Percentiles rank a stretch among this genome's conserved stretches.
phyloP scores from a whole-genome alignment of 805 yeast species.

The Ogataea allantospora region DNA sequence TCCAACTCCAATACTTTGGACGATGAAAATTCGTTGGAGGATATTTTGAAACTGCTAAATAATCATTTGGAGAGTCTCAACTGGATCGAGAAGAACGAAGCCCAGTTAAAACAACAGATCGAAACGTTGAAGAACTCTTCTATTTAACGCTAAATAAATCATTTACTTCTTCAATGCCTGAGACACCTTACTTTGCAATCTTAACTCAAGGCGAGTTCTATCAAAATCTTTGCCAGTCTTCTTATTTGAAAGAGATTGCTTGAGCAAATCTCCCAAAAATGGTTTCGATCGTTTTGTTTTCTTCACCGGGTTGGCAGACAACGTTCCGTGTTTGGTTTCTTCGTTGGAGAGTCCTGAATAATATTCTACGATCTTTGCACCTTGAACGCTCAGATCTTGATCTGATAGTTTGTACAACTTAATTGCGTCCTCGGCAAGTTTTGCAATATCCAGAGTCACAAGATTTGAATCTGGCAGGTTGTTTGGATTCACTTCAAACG shows the following conservation, averaged over 20 bases:
- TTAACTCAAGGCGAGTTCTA: conserved; percentile 47
- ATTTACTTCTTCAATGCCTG: conserved; percentile 27
- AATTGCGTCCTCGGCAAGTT: conserved; percentile 23
- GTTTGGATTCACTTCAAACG: conserved; percentile 8
- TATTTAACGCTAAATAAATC: background rate
- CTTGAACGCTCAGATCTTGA: conserved; percentile 11
- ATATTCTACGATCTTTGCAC: conserved; percentile 18
- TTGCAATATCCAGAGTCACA: conserved; percentile 13
- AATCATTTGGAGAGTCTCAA: conserved; percentile 87
- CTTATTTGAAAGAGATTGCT: conserved; percentile 1
- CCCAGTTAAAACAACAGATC: conserved; percentile 64
- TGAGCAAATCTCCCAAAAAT: conserved; percentile 13
- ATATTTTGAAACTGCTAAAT: conserved; percentile 77
- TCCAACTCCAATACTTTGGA: conserved; percentile 25
- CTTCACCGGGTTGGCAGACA: conserved; percentile 19
- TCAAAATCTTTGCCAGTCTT: conserved; percentile 36
- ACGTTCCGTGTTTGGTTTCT: conserved; percentile 16
- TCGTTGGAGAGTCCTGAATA: conserved; percentile 25
- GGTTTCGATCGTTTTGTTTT: conserved; percentile 9
- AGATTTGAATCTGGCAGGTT: conserved; percentile 1
- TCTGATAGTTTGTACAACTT: conserved; percentile 16
- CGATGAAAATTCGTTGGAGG: conserved; percentile 47
- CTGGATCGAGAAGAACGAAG: conserved; percentile 78
- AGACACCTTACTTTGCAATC: conserved; percentile 45
- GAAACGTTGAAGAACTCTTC: conserved; percentile 34